Base-by-base conservation (phyloP, 1,139 yeast genomes). In the Nakaseomyces kungkrabaensis region DNA sequence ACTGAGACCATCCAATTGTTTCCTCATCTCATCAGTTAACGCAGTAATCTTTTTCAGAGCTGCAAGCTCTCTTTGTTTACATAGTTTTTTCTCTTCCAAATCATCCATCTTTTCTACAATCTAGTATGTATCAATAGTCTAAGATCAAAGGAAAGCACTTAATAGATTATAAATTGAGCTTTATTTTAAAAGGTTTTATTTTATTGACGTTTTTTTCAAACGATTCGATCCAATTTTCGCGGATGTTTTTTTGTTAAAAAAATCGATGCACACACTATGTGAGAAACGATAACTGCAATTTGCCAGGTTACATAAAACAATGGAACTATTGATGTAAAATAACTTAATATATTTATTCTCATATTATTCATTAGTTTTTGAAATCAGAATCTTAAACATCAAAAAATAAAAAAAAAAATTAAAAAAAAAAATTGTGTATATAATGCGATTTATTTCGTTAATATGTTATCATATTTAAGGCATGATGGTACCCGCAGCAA, bases 401-500 rank as follows among this genome's bases (percentile, higher is more conserved):
- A 7, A 9, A 29, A 9, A 29, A 2, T 29, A 2, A 2, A 29
- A 6, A 29, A 29, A 29, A 9, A 29, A n/a, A n/a, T n/a, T n/a
- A n/a, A n/a, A 29, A 33, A 33, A 33, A 33, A 33, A 33, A 36
- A 36, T 17, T 36, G 10, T 36, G 10, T 33, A 4, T 24, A 34
- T n/a, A 37, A n/a, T 32, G 46, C 22, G n/a, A 22, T 13, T 36
- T n/a, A 13, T 13, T 7, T 41, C 22, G 11, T 27, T 48, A 43
- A 17, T 17, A 17, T 3, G 22, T 2, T 50, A 29, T 33, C 13
- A 42, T 36, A 22, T 48, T 17, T 51, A 13, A 46, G 46, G 27
- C 53, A 43, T 38, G 40, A 82, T 81, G 1, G 73, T 74, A 31
- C 97, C 97, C 0, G 97, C 96, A 8, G 95, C 97, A 46, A 92